Base-by-base conservation (phyloP, 768 basidiomycete genomes). In the Lyophyllum shimeji region DNA sequence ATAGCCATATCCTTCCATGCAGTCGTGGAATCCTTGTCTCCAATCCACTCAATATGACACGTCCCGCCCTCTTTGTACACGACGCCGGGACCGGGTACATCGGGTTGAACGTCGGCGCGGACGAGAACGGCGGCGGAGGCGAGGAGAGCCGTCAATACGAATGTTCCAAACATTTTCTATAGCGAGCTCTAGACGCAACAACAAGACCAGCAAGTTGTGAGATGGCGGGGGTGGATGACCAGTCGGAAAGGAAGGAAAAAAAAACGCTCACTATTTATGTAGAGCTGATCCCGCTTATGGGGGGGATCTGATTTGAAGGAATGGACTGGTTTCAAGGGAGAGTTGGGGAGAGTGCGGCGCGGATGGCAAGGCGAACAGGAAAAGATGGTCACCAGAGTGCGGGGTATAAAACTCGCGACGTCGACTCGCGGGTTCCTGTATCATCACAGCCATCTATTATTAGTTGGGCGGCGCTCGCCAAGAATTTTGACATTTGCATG, bases 1-100 rank as follows among this genome's bases (percentile, higher is more conserved):
- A 94, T 89, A 58, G 77, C 71, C 84, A 88, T 90, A 57, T 74
- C 67, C 65, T 80, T 84, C 92, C 92, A 94, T 15, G 58, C 60
- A 20, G 84, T 83, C 13, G 80, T 78, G 2, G 73, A 76, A 24
- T 59, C 56, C 5, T 70, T 54, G 64, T 91, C 90, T 7, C 73
- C 77, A 0, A 64, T 64, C 91, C 92, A 94, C 11, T 67, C 63
- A 42, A 87, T 75, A 25, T 66, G 60, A 64, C 90, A 93, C 2
- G 71, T 64, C 9, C 68, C 47, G 18, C 89, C 90, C 52, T 79
- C 73, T 40, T 81, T 80, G 75, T 79, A 89, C 23, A 78, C 63
- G 42, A 78, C 72, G 40, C 82, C 82, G 7, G 88, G 87, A 7
- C 76, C 75, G 21, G 92, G 90, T 23, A 69, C 76, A 49, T 65